Evolutionary conservation across 1,284 basidiomycete genomes (phyloP).

Genomic region (Ustilago curta): DNA sequence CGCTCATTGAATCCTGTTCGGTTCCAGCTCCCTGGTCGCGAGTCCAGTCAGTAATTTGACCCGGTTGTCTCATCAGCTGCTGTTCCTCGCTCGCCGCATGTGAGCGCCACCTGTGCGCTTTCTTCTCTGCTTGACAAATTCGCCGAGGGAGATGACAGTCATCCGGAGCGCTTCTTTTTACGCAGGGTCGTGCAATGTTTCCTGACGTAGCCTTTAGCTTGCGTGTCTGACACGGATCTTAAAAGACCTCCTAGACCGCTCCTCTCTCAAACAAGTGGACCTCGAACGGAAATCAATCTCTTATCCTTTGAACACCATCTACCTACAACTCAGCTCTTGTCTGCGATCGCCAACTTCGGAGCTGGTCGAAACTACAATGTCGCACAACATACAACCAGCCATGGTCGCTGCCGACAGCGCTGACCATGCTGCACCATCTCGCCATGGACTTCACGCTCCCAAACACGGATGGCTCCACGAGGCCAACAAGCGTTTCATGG

Average conservation of each 20-base stretch:
- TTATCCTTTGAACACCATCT: background rate
- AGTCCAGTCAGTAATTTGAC: background rate
- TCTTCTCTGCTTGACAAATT: constrained; percentile 10
- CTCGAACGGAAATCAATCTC: too few relatives aligned
- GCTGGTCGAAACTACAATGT: constrained; percentile 13
- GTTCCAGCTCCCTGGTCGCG: background rate
- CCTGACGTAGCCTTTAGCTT: constrained; percentile 25
- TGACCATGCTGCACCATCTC: background rate
- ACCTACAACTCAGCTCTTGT: too few relatives aligned
- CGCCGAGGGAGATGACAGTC: constrained; percentile 7
- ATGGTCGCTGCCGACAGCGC: background rate
- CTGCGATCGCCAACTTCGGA: background rate
- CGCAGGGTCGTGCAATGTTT: background rate
- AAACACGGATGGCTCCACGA: constrained; percentile 43
- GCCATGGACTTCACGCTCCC: constrained; percentile 19
- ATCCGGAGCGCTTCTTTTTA: constrained; percentile 7
- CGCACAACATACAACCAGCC: constrained; percentile 13
- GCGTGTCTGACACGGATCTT: background rate
- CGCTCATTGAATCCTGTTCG: background rate
- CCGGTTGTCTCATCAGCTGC: background rate
- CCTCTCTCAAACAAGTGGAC: too few relatives aligned
- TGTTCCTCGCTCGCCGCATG: background rate
- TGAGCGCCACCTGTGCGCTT: too few relatives aligned
- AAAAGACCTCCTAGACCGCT: too few relatives aligned
- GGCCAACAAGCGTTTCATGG: constrained; percentile 19